Conservation (phyloP, 441 rosid species). For the Isatis lusitanica region DNA sequence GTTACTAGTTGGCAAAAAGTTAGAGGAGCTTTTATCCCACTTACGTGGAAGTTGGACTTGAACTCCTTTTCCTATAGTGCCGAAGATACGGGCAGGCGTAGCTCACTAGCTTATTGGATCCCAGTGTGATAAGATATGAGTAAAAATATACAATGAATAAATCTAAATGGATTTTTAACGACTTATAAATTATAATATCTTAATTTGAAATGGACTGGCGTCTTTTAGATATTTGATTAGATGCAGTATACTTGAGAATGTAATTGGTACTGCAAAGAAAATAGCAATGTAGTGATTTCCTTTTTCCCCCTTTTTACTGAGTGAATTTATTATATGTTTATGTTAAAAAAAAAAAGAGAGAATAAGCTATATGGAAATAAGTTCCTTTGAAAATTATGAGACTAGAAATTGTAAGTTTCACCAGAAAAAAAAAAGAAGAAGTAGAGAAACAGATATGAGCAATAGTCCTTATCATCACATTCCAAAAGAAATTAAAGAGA, state of each 20-base stretch:
- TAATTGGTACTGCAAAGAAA: neutral
- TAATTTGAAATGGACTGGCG: neutral
- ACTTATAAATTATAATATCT: neutral
- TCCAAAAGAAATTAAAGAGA: conserved; percentile 11
- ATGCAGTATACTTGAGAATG: neutral
- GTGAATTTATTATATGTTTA: neutral
- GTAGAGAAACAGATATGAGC: conserved; percentile 3
- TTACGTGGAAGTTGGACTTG: neutral
- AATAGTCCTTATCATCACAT: conserved; percentile 33
- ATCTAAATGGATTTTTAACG: neutral
- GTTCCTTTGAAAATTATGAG: neutral
- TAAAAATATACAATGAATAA: neutral
- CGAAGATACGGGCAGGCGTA: neutral
- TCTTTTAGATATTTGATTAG: neutral
- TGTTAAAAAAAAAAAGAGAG: neutral
- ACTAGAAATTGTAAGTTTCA: neutral
- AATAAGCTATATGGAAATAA: neutral
- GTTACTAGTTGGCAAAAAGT: no score
- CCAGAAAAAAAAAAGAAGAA: neutral
- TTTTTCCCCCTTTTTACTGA: neutral
- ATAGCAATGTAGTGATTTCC: neutral
- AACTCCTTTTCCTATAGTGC: neutral
- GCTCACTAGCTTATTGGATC: neutral
- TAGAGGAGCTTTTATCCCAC: no score
- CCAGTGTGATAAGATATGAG: neutral